Evolutionary conservation across 495 filamentous ascomycete genomes (phyloP).

Genomic region (Rostrohypoxylon terebratum): DNA sequence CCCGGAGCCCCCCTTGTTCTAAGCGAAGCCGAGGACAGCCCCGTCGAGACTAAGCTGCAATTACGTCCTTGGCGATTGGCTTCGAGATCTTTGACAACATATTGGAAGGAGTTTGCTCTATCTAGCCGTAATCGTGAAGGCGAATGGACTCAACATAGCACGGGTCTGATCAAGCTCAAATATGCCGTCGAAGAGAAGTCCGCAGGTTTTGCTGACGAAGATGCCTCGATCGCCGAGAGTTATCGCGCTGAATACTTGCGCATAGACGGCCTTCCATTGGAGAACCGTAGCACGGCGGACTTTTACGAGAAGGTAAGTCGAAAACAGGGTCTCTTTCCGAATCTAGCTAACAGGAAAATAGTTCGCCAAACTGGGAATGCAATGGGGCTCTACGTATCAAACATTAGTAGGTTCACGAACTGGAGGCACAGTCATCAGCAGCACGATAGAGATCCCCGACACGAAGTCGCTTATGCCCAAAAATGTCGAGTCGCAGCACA

Average conservation of each 20-base stretch:
- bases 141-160: constrained; percentile 49
- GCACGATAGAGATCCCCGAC: constrained; percentile 52
- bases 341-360: not conserved
- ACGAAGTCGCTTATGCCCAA: constrained; percentile 53
- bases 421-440: constrained; percentile 34
- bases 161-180: constrained; percentile 49
- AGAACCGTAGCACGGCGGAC: constrained; percentile 31
- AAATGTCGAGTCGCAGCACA: constrained; percentile 50
- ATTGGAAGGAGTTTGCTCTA: constrained; percentile 47
- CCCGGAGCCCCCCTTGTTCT: constrained; percentile 54
- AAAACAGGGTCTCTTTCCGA: too few species aligned
- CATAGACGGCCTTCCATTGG: constrained; percentile 19
- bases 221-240: constrained; percentile 28
- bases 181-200: constrained; percentile 37
- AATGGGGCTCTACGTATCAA: constrained; percentile 49
- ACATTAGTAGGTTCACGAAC: constrained; percentile 41
- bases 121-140: constrained; percentile 44
- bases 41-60: constrained; percentile 55
- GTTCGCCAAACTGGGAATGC: constrained; percentile 46
- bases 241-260: constrained; percentile 44
- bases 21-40: constrained; percentile 46
- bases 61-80: constrained; percentile 47
- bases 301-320: constrained; percentile 40
- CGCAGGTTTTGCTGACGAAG: constrained; percentile 38
- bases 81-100: constrained; percentile 43